Percentiles rank a stretch among this genome's conserved stretches.
These are phyloP conservation scores for Globisporangium nodosum DNA, from an alignment of 352 stramenopile species.

Conservation along the genomic window DNA sequence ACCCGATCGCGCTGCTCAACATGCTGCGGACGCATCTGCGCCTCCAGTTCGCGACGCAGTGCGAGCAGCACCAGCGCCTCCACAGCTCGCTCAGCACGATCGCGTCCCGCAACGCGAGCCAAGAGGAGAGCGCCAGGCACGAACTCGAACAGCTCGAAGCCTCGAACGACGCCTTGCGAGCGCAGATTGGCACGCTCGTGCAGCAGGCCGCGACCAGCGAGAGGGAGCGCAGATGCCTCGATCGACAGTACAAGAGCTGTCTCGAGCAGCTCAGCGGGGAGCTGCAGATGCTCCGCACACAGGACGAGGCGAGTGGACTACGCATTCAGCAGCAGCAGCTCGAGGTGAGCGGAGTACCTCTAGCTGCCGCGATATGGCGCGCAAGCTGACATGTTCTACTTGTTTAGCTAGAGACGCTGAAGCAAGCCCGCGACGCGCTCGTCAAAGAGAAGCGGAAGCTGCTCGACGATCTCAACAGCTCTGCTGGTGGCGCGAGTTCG, in stretches of 20 bases:
- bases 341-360: not conserved
- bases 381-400: not conserved
- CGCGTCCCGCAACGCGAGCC: conserved; percentile 21
- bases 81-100: conserved; percentile 21
- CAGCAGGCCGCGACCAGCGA: conserved; percentile 26
- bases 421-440: conserved; percentile 16
- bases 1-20: conserved; percentile 67
- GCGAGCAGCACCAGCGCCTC: conserved; percentile 26
- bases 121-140: conserved; percentile 25
- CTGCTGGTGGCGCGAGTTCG: not conserved
- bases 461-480: conserved; percentile 11
- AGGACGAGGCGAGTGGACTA: conserved; percentile 5
- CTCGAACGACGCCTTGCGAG: conserved; percentile 13
- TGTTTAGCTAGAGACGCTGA: conserved; percentile 16
- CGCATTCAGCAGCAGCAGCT: conserved; percentile 7
- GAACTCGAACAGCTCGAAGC: conserved; percentile 34
- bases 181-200: conserved; percentile 24
- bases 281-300: conserved; percentile 15
- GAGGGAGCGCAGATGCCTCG: conserved; percentile 20
- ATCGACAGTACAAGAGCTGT: conserved; percentile 26
- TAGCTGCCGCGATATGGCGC: not conserved
- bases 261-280: conserved; percentile 28
- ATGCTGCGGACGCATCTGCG: conserved; percentile 61
- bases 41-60: conserved; percentile 48
- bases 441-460: conserved; percentile 23